Base-by-base conservation (phyloP, 768 basidiomycete genomes). In the Agrocybe pediades region DNA sequence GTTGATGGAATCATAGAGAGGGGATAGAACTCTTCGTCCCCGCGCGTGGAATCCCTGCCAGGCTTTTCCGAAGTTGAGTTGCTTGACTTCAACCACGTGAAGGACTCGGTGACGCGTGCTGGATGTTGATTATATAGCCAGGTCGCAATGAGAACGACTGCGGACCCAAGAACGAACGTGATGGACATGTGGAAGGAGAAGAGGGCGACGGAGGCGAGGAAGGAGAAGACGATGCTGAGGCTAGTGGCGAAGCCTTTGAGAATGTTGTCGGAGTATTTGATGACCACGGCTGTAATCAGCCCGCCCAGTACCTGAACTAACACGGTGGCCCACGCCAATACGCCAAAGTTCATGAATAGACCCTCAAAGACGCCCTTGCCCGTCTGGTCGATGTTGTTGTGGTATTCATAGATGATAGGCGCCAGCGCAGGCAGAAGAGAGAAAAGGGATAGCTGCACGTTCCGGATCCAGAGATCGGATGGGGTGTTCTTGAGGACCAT, bases 161-260 rank as follows among this genome's bases (percentile, higher is more conserved):
- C 75, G 0, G 91, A 87, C 30, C 95, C 95, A 40, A 95, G 75
- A 59, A 95, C 71, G 68, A 98, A 98, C 0, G 90, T 85, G 54
- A 86, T 76, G 2, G 94, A 90, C 71, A 98, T 88, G 46, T 81
- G 81, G 77, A 95, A 94, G 68, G 90, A 76, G 80, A 98, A 98
- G 30, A 98, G 84, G 19, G 85, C 85, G 48, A 97, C 88, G 4
- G 91, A 94, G 2, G 90, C 94, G 51, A 95, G 77, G 83, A 97
- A 98, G 21, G 94, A 95, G 56, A 98, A 84, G 65, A 98, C 87
- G 68, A 98, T 98, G 71, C 88, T 90, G 56, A 98, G 77, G 58
- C 88, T 91, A 3, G 96, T 98, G 9, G 96, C 96, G 65, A 98
- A 98, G 27, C 96, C 96, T 72, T 95, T 94, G 68, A 90, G 77